phyloP scores from a whole-genome alignment of 305 asterid species.

The Euphrasia arctica region DNA sequence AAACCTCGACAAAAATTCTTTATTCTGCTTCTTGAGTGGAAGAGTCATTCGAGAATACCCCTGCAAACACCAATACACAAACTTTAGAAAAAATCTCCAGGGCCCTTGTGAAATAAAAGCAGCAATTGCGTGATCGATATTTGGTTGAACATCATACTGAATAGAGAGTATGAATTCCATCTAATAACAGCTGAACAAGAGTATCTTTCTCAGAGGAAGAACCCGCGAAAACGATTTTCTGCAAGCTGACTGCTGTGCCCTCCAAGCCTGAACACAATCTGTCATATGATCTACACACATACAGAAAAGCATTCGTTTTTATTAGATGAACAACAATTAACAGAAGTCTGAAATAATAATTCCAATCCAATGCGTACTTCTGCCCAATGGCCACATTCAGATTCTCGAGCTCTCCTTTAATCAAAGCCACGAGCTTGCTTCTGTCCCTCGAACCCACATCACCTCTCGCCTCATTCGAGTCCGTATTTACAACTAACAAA shows the following conservation, averaged over 20 bases:
- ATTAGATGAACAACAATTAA: constrained; percentile 4
- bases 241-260: constrained; percentile 42
- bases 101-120: too few relatives aligned
- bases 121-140: too few relatives aligned
- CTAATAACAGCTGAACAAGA: constrained; percentile 48
- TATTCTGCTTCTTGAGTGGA: constrained; percentile 47
- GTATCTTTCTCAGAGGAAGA: constrained; percentile 50
- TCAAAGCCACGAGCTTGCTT: constrained; percentile 32
- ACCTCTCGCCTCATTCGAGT: constrained; percentile 15
- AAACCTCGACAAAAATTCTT: constrained; percentile 57
- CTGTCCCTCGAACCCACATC: too few relatives aligned
- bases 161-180: constrained; percentile 46
- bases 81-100: too few relatives aligned
- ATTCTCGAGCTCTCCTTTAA: constrained; percentile 49
- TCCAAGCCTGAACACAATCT: constrained; percentile 50
- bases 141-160: constrained; percentile 45
- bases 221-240: constrained; percentile 42
- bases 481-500: constrained; percentile 29
- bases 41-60: constrained; percentile 59
- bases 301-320: constrained; percentile 4
- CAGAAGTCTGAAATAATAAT: constrained; percentile 4
- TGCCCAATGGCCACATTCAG: constrained; percentile 48
- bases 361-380: constrained; percentile 50
- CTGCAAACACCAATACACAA: constrained; percentile 34
- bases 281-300: constrained; percentile 55